These are phyloP conservation scores for Solanum sejunctum DNA, from an alignment of 257 asterid genomes.

Conservation along the genomic window DNA sequence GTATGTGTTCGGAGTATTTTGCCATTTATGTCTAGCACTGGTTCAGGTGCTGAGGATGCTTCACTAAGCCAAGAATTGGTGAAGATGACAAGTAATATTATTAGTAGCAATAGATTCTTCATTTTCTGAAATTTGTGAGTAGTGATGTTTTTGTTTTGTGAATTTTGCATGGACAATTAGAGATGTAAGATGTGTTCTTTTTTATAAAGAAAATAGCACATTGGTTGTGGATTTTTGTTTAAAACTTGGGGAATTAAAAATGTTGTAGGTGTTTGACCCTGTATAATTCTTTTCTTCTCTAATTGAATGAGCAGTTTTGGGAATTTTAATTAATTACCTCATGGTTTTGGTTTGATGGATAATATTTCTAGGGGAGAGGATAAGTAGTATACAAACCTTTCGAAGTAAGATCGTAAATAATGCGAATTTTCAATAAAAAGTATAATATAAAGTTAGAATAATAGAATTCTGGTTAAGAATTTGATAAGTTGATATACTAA, in stretches of 20 bases:
- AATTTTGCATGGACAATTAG: neutral
- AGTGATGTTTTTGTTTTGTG: neutral
- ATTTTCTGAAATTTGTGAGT: neutral
- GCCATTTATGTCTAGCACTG: neutral
- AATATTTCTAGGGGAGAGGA: neutral
- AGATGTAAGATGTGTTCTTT: neutral
- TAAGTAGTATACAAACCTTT: no score
- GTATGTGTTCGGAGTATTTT: neutral
- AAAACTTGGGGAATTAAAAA: neutral
- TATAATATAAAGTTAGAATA: no score
- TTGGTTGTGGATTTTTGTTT: neutral
- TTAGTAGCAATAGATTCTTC: neutral
- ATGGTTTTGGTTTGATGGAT: neutral
- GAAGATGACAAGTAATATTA: neutral
- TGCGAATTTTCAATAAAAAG: no score
- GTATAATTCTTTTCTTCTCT: neutral
- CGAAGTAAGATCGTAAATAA: no score
- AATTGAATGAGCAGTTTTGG: neutral
- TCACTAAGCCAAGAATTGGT: neutral
- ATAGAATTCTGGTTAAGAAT: no score
- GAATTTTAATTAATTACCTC: neutral
- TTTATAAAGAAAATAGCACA: neutral
- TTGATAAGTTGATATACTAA: no score
- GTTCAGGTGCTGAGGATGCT: neutral
- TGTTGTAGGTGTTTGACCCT: neutral